phyloP scores from a whole-genome alignment of 495 filamentous ascomycete genomes.

The Tuber melanosporum region DNA sequence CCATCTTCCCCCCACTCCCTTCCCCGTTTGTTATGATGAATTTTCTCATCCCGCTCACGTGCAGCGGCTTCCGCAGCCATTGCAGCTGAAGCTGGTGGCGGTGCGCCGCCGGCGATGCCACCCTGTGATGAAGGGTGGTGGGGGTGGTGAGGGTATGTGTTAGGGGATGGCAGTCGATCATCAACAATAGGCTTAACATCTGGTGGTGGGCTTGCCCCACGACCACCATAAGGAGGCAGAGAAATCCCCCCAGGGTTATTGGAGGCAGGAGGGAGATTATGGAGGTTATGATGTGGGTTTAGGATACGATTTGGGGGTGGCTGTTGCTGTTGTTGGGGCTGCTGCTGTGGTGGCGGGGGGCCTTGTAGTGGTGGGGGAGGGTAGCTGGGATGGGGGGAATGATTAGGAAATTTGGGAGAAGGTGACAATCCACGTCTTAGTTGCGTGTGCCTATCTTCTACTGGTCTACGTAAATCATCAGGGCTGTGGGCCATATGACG shows the following conservation, averaged over 20 bases:
- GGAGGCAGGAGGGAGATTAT: constrained; percentile 52
- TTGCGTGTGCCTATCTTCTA: constrained; percentile 60
- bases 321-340: constrained; percentile 51
- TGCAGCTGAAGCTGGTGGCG: constrained; percentile 64
- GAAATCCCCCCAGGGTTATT: constrained; percentile 43
- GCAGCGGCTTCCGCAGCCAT: constrained; percentile 69
- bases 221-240: constrained; percentile 43
- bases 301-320: constrained; percentile 55
- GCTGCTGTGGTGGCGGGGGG: constrained; percentile 46
- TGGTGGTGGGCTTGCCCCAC: constrained; percentile 63
- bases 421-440: constrained; percentile 50
- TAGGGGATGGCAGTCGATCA: constrained; percentile 75
- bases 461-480: constrained; percentile 54
- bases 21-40: constrained; percentile 62
- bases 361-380: constrained; percentile 43
- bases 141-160: constrained; percentile 58
- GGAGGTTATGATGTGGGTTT: constrained; percentile 54
- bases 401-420: constrained; percentile 53
- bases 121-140: constrained; percentile 61
- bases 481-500: constrained; percentile 49
- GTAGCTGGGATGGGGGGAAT: constrained; percentile 33
- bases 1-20: constrained; percentile 88
- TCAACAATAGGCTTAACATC: constrained; percentile 84
- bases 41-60: constrained; percentile 61
- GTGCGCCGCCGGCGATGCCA: constrained; percentile 69